Evolutionary conservation across 2,329 filamentous ascomycete genomes (phyloP).

Genomic region (Leptographium flavum): DNA sequence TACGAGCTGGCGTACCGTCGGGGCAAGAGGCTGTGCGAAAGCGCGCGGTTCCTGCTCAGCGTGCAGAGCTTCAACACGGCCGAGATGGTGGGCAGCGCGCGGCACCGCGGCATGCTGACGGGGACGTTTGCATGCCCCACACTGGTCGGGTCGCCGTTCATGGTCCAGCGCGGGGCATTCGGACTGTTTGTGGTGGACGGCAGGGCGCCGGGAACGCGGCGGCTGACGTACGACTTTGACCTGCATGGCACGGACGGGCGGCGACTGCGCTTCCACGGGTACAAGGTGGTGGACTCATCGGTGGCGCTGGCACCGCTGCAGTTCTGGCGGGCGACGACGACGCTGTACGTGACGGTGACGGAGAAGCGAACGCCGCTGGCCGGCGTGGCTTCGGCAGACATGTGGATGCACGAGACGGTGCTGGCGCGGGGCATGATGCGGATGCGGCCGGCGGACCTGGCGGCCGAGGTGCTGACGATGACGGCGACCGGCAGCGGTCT

Average conservation of each 20-base stretch:
- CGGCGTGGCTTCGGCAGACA: slow-evolving; percentile 20
- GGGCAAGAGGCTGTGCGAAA: slow-evolving; percentile 38
- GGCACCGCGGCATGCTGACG: slow-evolving; percentile 38
- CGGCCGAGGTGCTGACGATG: slow-evolving; percentile 39
- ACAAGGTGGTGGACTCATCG: slow-evolving; percentile 47
- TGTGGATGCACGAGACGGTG: slow-evolving; percentile 26
- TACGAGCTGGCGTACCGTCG: slow-evolving; percentile 38
- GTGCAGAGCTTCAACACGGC: slow-evolving; percentile 40
- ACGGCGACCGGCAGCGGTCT: slow-evolving; percentile 32
- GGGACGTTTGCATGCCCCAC: slow-evolving; percentile 44
- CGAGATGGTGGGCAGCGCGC: slow-evolving; percentile 29
- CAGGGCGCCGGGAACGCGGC: slow-evolving; percentile 40
- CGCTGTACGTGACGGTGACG: slow-evolving; percentile 46
- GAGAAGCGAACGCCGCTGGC: slow-evolving; percentile 13
- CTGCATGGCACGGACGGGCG: slow-evolving; percentile 39
- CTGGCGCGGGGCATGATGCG: slow-evolving; percentile 46
- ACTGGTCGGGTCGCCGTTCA: slow-evolving; percentile 42
- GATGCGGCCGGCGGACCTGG: slow-evolving; percentile 38
- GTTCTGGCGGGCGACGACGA: slow-evolving; percentile 49
- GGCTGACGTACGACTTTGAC: slow-evolving; percentile 47
- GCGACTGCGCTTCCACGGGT: slow-evolving; percentile 43
- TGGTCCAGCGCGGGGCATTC: slow-evolving; percentile 43
- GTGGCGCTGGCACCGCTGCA: slow-evolving; percentile 39
- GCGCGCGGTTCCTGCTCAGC: slow-evolving; percentile 43
- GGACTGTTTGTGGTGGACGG: slow-evolving; percentile 40